Percentiles rank a stretch among this genome's conserved stretches.
phyloP scores from a whole-genome alignment of 495 filamentous ascomycete genomes.

The Xylaria venustula region DNA sequence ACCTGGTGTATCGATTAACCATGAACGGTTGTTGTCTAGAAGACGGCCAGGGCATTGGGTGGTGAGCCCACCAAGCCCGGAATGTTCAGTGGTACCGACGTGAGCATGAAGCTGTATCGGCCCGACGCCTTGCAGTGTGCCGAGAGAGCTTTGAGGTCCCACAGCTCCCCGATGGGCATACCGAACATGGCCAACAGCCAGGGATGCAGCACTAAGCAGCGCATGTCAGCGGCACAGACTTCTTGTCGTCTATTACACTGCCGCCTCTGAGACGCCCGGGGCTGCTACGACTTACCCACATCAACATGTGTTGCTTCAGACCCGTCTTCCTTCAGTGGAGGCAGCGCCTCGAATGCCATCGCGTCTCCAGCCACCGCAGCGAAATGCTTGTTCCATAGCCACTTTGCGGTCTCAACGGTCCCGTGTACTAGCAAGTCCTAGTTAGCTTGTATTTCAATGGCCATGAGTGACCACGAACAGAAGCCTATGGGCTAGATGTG shows the following conservation, averaged over 20 bases:
- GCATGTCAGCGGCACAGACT: slow-evolving; percentile 4
- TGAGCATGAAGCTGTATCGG: slow-evolving; percentile 68
- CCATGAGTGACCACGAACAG: neutral
- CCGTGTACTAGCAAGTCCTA: slow-evolving; percentile 37
- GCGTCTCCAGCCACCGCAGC: slow-evolving; percentile 53
- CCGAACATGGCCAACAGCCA: slow-evolving; percentile 66
- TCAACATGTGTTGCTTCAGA: slow-evolving; percentile 18
- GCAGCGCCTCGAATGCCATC: slow-evolving; percentile 47
- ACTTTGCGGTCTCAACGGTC: slow-evolving; percentile 54
- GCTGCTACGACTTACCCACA: slow-evolving; percentile 33
- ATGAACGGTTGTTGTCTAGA: slow-evolving; percentile 33
- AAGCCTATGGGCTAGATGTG: neutral
- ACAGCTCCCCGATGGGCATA: slow-evolving; percentile 61
- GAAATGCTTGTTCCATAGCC: slow-evolving; percentile 57
- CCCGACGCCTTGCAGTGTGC: slow-evolving; percentile 51
- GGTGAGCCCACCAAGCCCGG: slow-evolving; percentile 48
- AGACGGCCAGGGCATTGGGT: slow-evolving; percentile 52
- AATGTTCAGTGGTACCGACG: slow-evolving; percentile 60
- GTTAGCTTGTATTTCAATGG: neutral
- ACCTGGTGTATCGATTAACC: too few species aligned
- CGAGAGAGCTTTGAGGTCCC: slow-evolving; percentile 55
- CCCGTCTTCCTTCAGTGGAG: slow-evolving; percentile 36
- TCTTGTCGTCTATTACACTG: too few species aligned
- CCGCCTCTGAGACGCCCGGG: neutral
- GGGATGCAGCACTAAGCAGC: slow-evolving; percentile 53